These are phyloP conservation scores for Ophiostoma novo-ulmi DNA, from an alignment of 2,329 filamentous ascomycete genomes.

Conservation along the genomic window DNA sequence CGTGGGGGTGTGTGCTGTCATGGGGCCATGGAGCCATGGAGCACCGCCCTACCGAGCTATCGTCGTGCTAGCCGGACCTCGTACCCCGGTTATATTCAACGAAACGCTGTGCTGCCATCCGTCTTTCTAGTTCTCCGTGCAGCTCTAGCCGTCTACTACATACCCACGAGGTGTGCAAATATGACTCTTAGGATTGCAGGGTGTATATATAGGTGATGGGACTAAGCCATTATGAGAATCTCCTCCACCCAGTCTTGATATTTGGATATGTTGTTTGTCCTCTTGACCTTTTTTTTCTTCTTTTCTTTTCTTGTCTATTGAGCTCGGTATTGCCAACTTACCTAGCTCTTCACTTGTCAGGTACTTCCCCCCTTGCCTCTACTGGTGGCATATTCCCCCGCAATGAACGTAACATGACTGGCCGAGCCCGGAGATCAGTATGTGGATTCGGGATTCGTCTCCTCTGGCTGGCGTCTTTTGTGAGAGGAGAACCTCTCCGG, in stretches of 20 bases:
- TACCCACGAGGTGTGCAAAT: neutral
- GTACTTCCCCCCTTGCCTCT: neutral
- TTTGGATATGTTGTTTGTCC: neutral
- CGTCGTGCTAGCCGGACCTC: neutral
- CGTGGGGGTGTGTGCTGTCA: too few species aligned
- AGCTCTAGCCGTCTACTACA: too few species aligned
- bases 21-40: too few species aligned
- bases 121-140: neutral
- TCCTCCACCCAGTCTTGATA: neutral
- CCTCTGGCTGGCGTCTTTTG: neutral
- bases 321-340: neutral
- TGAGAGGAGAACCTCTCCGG: neutral
- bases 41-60: neutral
- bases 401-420: neutral
- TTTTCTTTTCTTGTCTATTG: neutral
- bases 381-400: neutral
- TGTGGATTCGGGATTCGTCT: neutral
- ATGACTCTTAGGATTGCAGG: neutral
- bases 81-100: neutral
- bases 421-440: neutral
- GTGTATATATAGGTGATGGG: neutral
- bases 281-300: neutral
- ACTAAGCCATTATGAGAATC: neutral
- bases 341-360: neutral
- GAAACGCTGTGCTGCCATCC: neutral